A percentile compares a stretch with the other conserved stretches of the same genome.
These are phyloP conservation scores for Phellinidium pouzarii DNA, from an alignment of 1,284 basidiomycete genomes.

Conservation along the genomic window DNA sequence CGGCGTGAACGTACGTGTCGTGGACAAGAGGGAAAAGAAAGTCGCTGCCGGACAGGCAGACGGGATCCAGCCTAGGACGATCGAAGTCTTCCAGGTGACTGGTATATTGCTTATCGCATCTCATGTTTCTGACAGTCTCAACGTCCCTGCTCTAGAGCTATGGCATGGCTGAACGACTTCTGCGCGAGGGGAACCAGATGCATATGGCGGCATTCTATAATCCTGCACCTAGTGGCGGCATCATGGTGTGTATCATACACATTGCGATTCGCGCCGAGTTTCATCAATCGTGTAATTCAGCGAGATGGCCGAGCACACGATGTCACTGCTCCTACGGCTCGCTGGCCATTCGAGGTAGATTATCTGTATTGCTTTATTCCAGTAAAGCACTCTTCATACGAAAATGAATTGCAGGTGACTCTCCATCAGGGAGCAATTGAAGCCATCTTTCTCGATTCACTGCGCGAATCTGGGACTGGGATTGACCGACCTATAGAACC, in stretches of 20 bases:
- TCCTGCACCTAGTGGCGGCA: constrained; percentile 41
- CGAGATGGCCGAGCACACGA: constrained; percentile 54
- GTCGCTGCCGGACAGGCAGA: constrained; percentile 70
- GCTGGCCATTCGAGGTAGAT: constrained; percentile 16
- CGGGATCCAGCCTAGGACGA: constrained; percentile 70
- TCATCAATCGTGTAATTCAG: constrained; percentile 27
- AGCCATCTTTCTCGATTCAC: constrained; percentile 58
- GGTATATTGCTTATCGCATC: background rate
- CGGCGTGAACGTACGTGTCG: constrained; percentile 54
- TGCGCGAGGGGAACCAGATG: constrained; percentile 62
- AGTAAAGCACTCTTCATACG: background rate
- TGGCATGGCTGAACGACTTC: constrained; percentile 57
- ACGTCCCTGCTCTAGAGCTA: constrained; percentile 48
- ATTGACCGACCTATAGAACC: constrained; percentile 58
- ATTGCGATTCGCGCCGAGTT: background rate
- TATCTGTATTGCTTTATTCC: constrained; percentile 4
- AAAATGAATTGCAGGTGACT: constrained; percentile 40
- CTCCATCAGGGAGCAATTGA: constrained; percentile 75
- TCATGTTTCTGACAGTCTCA: background rate
- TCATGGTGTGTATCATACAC: background rate
- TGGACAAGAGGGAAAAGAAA: constrained; percentile 54
- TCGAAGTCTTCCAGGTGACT: constrained; percentile 66
- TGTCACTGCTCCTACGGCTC: constrained; percentile 41
- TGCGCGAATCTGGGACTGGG: constrained; percentile 42
- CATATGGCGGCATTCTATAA: constrained; percentile 69